phyloP scores from a whole-genome alignment of 306 rosid genomes.

The Acacia acuminata region DNA sequence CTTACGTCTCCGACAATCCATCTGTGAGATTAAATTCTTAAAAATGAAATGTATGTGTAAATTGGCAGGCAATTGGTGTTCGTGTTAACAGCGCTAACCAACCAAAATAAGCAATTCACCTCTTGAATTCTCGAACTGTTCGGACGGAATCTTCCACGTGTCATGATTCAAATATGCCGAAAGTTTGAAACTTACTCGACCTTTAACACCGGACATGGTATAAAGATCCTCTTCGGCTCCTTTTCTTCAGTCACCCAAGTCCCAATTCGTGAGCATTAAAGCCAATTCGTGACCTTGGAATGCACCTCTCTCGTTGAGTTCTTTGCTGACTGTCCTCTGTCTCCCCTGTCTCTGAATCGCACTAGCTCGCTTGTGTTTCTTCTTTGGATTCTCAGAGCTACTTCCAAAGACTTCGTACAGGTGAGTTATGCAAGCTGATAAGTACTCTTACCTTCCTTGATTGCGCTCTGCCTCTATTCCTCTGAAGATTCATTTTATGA shows the following conservation, averaged over 20 bases:
- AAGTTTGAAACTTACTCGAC: constrained; percentile 38
- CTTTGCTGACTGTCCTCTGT: not conserved
- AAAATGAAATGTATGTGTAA: too few species aligned
- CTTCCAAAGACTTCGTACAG: not conserved
- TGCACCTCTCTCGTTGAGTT: constrained; percentile 13
- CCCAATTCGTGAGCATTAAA: not conserved
- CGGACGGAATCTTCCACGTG: constrained; percentile 33
- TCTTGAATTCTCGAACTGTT: too few species aligned
- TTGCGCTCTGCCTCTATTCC: not conserved
- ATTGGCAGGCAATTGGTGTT: too few species aligned
- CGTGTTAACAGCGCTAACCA: too few species aligned
- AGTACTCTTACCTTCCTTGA: not conserved
- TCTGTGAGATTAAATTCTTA: too few species aligned
- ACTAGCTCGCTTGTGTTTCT: not conserved
- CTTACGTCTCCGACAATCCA: too few species aligned
- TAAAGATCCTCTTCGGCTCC: constrained; percentile 26
- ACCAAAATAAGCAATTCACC: too few species aligned
- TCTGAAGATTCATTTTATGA: not conserved
- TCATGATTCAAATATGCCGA: constrained; percentile 11
- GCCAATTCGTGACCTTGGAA: constrained; percentile 33
- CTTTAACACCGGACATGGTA: constrained; percentile 20
- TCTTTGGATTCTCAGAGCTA: not conserved
- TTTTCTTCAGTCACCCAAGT: too few species aligned
- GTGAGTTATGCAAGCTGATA: not conserved
- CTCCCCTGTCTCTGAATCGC: not conserved